Evolutionary conservation across 148 eudicot species (phyloP).

Genomic region (Rhododendron ferrugineum): DNA sequence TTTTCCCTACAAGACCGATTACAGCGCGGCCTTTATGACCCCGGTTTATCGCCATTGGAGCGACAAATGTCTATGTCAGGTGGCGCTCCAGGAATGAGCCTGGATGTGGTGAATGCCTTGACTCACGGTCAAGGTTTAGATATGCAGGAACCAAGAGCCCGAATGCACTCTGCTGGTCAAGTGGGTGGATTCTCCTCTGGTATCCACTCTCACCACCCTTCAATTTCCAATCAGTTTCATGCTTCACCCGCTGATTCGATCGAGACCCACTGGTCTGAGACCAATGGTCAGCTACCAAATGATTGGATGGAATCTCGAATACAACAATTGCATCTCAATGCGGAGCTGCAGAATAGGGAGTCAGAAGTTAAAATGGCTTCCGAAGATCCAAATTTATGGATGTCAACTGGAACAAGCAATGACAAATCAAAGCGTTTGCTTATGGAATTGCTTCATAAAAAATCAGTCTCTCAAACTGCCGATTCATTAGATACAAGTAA

Average conservation of each 20-base stretch:
- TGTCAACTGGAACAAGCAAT: constrained; percentile 55
- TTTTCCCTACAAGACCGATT: constrained; percentile 55
- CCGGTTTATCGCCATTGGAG: constrained; percentile 48
- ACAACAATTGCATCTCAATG: constrained; percentile 49
- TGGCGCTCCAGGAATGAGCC: constrained; percentile 50
- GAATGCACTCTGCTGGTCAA: constrained; percentile 47
- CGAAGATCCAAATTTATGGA: constrained; percentile 55
- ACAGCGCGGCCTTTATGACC: constrained; percentile 66
- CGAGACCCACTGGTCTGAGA: constrained; percentile 53
- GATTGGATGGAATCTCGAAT: constrained; percentile 72
- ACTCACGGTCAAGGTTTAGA: constrained; percentile 62
- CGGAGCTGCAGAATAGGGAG: constrained; percentile 62
- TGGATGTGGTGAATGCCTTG: constrained; percentile 57
- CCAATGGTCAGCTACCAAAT: constrained; percentile 47
- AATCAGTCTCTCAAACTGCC: constrained; percentile 42
- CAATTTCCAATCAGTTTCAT: constrained; percentile 44
- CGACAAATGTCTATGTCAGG: constrained; percentile 53
- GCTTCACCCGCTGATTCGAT: constrained; percentile 37
- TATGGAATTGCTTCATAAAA: constrained; percentile 81
- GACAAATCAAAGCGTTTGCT: constrained; percentile 81
- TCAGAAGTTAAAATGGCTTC: constrained; percentile 34
- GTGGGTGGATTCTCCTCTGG: constrained; percentile 51
- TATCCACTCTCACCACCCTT: constrained; percentile 37
- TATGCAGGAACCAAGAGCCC: constrained; percentile 53
- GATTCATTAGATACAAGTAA: constrained; percentile 36